Conservation (phyloP, 352 stramenopile genomes). For the Globisporangium solare region DNA sequence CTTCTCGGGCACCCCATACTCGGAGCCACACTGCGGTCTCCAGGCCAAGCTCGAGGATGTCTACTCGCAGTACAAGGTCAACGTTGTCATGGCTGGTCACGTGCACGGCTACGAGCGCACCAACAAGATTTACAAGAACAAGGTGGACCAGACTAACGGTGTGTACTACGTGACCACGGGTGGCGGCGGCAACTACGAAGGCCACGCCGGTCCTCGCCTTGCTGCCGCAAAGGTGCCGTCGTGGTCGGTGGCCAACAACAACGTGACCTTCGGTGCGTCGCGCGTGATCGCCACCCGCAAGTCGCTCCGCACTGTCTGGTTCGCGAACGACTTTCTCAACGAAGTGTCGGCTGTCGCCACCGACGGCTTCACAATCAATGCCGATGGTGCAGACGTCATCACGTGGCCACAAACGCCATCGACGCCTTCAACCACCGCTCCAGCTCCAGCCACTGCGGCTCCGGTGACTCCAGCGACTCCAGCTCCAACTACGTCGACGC, state of each 20-base stretch:
- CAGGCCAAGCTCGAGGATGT: conserved; percentile 40
- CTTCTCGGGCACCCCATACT: conserved; percentile 26
- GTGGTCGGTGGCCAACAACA: conserved; percentile 38
- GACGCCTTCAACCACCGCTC: conserved; percentile 10
- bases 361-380: conserved; percentile 48
- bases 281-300: conserved; percentile 40
- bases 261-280: conserved; percentile 39
- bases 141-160: conserved; percentile 28
- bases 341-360: conserved; percentile 26
- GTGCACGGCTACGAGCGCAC: conserved; percentile 49
- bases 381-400: conserved; percentile 28
- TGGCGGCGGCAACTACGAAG: conserved; percentile 47
- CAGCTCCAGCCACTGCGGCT: not conserved
- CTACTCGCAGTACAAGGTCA: conserved; percentile 35
- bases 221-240: conserved; percentile 21
- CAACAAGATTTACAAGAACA: conserved; percentile 47
- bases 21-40: conserved; percentile 39
- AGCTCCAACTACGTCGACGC: not conserved
- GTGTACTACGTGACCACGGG: conserved; percentile 47
- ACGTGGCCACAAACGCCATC: conserved; percentile 28
- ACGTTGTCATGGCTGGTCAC: conserved; percentile 42
- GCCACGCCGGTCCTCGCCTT: conserved; percentile 32
- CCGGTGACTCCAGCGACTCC: not conserved
- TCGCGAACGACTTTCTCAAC: conserved; percentile 36
- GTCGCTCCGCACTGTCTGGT: conserved; percentile 40